Conservation (phyloP, 2,329 filamentous ascomycete species). For the Metarhizium album region DNA sequence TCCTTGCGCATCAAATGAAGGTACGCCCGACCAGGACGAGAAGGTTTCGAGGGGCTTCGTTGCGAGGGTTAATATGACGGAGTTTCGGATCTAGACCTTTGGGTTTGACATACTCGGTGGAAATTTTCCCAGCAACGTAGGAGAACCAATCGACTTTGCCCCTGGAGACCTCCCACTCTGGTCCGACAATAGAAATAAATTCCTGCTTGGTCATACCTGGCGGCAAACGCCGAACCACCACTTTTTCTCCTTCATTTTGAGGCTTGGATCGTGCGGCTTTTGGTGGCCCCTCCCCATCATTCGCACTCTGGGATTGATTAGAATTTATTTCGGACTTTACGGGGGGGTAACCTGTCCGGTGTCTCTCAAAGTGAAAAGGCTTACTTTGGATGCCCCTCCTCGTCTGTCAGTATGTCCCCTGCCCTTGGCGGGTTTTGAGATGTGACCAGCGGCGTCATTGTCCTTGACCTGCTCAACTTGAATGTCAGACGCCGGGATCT, state of each 20-base stretch:
- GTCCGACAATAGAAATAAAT: constrained; percentile 60
- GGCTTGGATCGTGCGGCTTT: constrained; percentile 21
- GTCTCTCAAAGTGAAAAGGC: background rate
- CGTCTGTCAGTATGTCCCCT: constrained; percentile 19
- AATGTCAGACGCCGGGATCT: background rate
- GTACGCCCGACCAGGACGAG: constrained; percentile 70
- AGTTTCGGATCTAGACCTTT: background rate
- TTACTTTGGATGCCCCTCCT: constrained; percentile 18
- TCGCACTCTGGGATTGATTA: constrained; percentile 9
- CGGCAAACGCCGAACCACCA: constrained; percentile 74
- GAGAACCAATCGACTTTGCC: constrained; percentile 79
- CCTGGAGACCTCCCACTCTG: constrained; percentile 70
- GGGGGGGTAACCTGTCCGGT: background rate
- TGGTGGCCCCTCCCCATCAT: constrained; percentile 16
- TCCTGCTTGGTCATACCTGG: constrained; percentile 75
- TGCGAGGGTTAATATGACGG: constrained; percentile 8
- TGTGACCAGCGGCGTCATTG: constrained; percentile 12
- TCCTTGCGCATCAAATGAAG: constrained; percentile 67
- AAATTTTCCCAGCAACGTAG: constrained; percentile 59
- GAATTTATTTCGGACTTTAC: background rate
- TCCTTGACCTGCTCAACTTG: constrained; percentile 12
- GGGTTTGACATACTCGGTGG: constrained; percentile 57
- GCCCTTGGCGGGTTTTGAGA: constrained; percentile 12
- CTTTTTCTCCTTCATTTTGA: constrained; percentile 56
- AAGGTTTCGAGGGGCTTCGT: constrained; percentile 69